Conservation (phyloP, 192 early-diverging fungal genomes). For the Coemansia pectinata region DNA sequence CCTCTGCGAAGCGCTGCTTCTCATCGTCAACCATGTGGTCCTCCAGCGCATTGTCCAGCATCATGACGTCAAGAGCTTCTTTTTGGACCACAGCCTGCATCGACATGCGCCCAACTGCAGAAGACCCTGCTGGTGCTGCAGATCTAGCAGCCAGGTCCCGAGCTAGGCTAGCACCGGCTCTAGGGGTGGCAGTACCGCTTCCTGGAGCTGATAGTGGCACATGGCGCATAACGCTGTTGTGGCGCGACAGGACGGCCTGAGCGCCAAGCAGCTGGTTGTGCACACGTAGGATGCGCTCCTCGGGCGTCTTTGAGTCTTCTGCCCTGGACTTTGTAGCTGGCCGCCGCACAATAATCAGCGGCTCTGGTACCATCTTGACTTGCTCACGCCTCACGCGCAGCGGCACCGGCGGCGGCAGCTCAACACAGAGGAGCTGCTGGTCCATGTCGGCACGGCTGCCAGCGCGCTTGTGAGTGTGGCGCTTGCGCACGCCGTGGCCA, state of each 20-base stretch:
- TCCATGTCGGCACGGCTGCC: conserved; percentile 51
- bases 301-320: conserved; percentile 7
- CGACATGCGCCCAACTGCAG: not conserved
- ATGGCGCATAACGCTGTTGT: conserved; percentile 43
- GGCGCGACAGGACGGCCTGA: conserved; percentile 51
- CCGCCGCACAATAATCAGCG: conserved; percentile 51
- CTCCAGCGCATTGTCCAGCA: conserved; percentile 51
- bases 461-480: conserved; percentile 26
- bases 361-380: conserved; percentile 36
- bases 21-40: conserved; percentile 35
- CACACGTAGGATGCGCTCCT: conserved; percentile 42
- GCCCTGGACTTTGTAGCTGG: not conserved
- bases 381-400: conserved; percentile 53
- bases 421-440: conserved; percentile 42
- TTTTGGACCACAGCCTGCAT: conserved; percentile 32
- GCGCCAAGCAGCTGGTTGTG: conserved; percentile 57
- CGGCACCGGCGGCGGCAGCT: conserved; percentile 57
- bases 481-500: not conserved
- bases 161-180: not conserved
- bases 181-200: not conserved
- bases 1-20: conserved; percentile 14
- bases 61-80: conserved; percentile 39
- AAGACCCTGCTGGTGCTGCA: not conserved
- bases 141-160: not conserved
- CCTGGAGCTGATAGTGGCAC: not conserved